phyloP scores from a whole-genome alignment of 352 stramenopile genomes.

The Lagenidium giganteum region DNA sequence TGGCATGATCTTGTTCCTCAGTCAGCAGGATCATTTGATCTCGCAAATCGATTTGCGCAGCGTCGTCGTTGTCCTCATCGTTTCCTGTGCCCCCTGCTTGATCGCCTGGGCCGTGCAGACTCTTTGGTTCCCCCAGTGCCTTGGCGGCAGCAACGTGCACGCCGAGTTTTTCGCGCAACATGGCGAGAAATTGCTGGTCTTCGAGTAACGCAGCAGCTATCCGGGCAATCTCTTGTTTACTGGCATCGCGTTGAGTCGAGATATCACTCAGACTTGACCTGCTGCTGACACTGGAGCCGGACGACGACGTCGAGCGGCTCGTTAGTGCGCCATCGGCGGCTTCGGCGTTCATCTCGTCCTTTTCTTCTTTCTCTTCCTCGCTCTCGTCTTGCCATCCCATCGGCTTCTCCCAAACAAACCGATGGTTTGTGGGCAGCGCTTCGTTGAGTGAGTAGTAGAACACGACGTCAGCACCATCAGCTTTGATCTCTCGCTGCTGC shows the following conservation, averaged over 20 bases:
- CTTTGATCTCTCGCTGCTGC: conserved; percentile 50
- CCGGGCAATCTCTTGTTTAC: conserved; percentile 22
- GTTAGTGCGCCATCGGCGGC: too few relatives aligned
- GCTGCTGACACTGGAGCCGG: too few relatives aligned
- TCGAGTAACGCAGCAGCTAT: conserved; percentile 36
- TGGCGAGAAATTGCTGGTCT: conserved; percentile 54
- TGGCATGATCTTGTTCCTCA: conserved; percentile 45
- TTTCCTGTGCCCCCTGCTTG: conserved; percentile 6
- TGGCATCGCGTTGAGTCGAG: conserved; percentile 21
- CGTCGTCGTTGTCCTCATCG: conserved; percentile 20
- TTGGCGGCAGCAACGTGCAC: conserved; percentile 22
- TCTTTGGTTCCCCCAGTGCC: conserved; percentile 6
- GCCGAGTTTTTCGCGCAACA: conserved; percentile 57
- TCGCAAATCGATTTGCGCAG: conserved; percentile 33
- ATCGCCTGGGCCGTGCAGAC: conserved; percentile 7
- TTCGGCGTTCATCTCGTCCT: not conserved
- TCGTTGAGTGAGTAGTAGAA: conserved; percentile 70
- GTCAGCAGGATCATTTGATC: conserved; percentile 35
- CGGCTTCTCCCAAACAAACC: conserved; percentile 50
- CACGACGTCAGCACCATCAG: conserved; percentile 38
- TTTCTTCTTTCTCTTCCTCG: conserved; percentile 3
- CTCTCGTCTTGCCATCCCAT: conserved; percentile 20
- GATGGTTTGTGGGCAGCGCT: conserved; percentile 26
- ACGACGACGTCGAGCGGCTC: not conserved
- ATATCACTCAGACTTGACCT: too few relatives aligned